A percentile compares a stretch with the other conserved stretches of the same genome.
Conservation (phyloP, 805 yeast genomes). For the Teunomyces cretensis region DNA sequence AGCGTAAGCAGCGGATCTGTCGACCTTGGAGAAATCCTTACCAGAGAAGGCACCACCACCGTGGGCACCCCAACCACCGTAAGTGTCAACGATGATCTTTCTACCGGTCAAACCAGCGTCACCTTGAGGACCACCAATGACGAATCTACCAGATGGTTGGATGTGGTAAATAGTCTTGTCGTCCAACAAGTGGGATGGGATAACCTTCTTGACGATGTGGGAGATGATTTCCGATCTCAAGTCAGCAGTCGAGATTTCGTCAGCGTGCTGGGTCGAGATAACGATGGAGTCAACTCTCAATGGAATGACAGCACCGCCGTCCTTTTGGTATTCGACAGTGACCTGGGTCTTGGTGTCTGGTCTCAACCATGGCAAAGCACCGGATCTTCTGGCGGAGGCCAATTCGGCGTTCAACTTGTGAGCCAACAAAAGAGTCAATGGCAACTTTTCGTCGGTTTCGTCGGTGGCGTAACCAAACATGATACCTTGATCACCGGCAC, state of each 20-base stretch:
- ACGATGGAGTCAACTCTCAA: constrained; percentile 96
- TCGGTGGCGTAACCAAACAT: constrained; percentile 99
- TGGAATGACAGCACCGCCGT: constrained; percentile 94
- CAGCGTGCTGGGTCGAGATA: constrained; percentile 97
- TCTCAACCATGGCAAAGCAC: constrained; percentile 93
- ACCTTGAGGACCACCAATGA: constrained; percentile 99
- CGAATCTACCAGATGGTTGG: constrained; percentile 99
- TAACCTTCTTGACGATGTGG: constrained; percentile 87
- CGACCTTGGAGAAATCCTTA: constrained; percentile 99
- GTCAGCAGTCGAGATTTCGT: constrained; percentile 90
- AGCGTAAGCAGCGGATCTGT: constrained; percentile 99
- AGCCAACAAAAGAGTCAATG: constrained; percentile 89
- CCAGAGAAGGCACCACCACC: constrained; percentile 99
- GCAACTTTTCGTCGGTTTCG: constrained; percentile 96
- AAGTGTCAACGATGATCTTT: constrained; percentile 98
- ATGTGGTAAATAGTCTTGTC: constrained; percentile 96
- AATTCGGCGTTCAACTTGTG: constrained; percentile 96
- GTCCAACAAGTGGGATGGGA: constrained; percentile 86
- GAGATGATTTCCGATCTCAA: constrained; percentile 74
- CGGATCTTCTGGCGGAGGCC: constrained; percentile 97
- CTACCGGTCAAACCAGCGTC: constrained; percentile 99
- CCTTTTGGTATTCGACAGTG: constrained; percentile 93
- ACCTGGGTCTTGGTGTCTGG: constrained; percentile 99
- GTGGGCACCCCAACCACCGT: constrained; percentile 99
- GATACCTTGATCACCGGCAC: constrained; percentile 99